These are phyloP conservation scores for Aspergillus sp. DNA, from an alignment of 2,329 filamentous ascomycete genomes.

Conservation along the genomic window DNA sequence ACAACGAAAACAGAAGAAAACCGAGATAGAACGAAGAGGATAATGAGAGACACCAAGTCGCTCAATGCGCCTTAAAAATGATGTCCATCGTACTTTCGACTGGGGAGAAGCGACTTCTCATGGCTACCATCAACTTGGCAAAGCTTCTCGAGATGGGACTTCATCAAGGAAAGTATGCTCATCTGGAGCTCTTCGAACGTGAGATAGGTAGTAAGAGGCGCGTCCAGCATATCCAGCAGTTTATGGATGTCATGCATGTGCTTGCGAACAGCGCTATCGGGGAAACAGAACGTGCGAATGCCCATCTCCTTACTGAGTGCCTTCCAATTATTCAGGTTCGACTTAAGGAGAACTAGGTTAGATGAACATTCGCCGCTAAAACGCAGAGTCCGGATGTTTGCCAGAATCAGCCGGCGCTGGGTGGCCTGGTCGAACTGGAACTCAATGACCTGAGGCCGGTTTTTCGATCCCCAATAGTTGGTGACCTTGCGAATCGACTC, in stretches of 20 bases:
- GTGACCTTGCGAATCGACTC: slow-evolving; percentile 44
- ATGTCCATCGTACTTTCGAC: neutral
- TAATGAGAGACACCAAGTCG: neutral
- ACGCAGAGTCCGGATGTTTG: slow-evolving; percentile 48
- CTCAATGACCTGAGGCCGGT: slow-evolving; percentile 51
- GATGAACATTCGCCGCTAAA: slow-evolving; percentile 49
- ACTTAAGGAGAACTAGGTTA: slow-evolving; percentile 46
- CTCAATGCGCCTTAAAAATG: neutral
- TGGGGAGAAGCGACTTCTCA: neutral
- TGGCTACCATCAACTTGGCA: slow-evolving; percentile 15
- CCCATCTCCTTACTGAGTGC: slow-evolving; percentile 50
- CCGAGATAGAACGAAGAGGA: neutral
- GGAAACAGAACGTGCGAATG: slow-evolving; percentile 53
- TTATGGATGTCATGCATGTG: slow-evolving; percentile 52
- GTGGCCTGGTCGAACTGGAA: slow-evolving; percentile 57
- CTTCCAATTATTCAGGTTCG: slow-evolving; percentile 54
- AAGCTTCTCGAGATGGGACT: slow-evolving; percentile 30
- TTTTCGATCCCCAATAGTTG: slow-evolving; percentile 48
- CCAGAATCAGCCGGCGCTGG: slow-evolving; percentile 51
- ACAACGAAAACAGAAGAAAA: neutral
- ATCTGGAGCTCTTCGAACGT: slow-evolving; percentile 43
- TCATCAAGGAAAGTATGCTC: slow-evolving; percentile 36
- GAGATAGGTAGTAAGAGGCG: slow-evolving; percentile 39
- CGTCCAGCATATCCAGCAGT: slow-evolving; percentile 54
- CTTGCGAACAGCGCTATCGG: slow-evolving; percentile 53